Evolutionary conservation across 2,329 filamentous ascomycete species (phyloP), one percentile per base, ranked within the genome.

Genomic region (Gyromitra esculenta): DNA sequence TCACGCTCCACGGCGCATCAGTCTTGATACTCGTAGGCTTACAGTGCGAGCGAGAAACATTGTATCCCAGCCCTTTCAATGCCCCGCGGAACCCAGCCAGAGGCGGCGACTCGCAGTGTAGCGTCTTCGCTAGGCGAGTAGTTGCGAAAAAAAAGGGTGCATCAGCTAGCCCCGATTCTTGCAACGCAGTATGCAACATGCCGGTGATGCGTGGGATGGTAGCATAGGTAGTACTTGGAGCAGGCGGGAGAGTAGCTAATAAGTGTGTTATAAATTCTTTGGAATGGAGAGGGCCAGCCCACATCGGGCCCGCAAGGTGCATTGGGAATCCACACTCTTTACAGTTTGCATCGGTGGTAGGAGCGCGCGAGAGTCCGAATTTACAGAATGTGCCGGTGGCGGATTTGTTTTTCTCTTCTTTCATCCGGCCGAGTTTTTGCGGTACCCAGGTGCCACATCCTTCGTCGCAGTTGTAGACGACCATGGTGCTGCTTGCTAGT

Each of bases 271-370:
- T 89, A 82, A 97, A 99, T 1, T 90, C 88, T 5, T 89, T 87
- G 57, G 94, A 94, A 84, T 99, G 96, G 7, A 99, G 85, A 21
- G 91, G 92, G 0, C 96, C 96, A 43, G 89, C 94, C 85, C 94
- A 99, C 95, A 99, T 98, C 0, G 96, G 96, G 1, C 96, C 96
- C 3, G 90, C 91, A 13, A 98, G 83, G 83, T 98, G 96, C 84
- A 91, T 96, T 82, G 91, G 95, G 82, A 88, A 90, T 7, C 91
- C 92, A 82, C 96, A 99, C 83, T 98, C 93, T 76, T 90, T 87
- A 83, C 96, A 99, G 50, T 87, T 84, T 15, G 87, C 86, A 73
- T 89, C 87, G 2, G 88, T 85, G 0, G 88, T 87, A 0, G 94
- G 93, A 0, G 87, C 94, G 81, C 91, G 87, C 0, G 91, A 88